A percentile compares a stretch with the other conserved stretches of the same genome.
Conservation (phyloP, 2,329 filamentous ascomycete genomes). For the Cordyceps javanica region DNA sequence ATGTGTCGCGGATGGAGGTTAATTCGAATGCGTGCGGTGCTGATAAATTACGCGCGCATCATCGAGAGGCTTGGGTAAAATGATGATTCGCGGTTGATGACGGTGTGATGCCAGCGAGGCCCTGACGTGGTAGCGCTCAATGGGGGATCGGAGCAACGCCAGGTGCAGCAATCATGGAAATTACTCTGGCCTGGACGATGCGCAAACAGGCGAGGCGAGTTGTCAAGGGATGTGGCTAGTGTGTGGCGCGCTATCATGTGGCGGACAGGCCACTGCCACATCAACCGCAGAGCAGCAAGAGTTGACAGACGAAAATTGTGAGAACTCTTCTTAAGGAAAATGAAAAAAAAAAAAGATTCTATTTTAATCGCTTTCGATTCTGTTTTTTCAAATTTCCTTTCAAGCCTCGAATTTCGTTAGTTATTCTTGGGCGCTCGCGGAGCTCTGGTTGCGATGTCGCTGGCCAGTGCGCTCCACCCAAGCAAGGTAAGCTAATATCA, state of each 20-base stretch:
- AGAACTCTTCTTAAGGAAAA: too few species aligned
- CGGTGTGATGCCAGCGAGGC: neutral
- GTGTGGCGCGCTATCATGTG: neutral
- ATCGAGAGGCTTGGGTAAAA: neutral
- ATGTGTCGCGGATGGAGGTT: slow-evolving; percentile 4
- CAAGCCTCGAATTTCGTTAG: too few species aligned
- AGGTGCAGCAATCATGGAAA: neutral
- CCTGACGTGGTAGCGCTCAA: slow-evolving; percentile 4
- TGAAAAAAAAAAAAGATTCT: too few species aligned
- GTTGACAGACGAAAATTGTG: too few species aligned
- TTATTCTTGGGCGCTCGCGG: too few species aligned
- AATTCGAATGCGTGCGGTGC: slow-evolving; percentile 1
- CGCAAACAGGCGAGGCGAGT: neutral
- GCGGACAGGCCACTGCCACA: neutral
- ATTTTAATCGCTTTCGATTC: too few species aligned
- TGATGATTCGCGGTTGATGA: neutral
- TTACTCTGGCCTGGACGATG: slow-evolving; percentile 3
- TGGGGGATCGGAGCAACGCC: neutral
- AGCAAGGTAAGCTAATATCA: neutral
- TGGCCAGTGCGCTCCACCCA: slow-evolving; percentile 5
- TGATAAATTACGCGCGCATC: slow-evolving; percentile 8
- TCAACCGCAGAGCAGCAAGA: too few species aligned
- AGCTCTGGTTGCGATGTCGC: neutral
- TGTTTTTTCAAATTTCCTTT: too few species aligned
- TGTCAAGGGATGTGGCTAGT: slow-evolving; percentile 10